These are phyloP conservation scores for Eucalyptus cladocalyx DNA, from an alignment of 345 rosid species.

Conservation along the genomic window DNA sequence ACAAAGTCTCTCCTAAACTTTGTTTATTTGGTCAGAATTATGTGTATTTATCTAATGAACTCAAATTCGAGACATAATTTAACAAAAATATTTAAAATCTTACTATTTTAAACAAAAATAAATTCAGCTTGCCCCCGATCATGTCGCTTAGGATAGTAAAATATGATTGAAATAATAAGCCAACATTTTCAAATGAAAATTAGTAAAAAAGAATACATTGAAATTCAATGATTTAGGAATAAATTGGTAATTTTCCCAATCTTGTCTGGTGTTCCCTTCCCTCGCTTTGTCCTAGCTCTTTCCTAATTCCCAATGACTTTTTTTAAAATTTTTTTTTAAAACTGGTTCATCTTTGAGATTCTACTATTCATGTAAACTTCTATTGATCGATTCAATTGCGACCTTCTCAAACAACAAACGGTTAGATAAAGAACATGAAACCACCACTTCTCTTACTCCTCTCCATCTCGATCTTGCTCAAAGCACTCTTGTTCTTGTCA, in stretches of 20 bases:
- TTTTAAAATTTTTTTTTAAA: background rate
- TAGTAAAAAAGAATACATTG: rapidly evolving
- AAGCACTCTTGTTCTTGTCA: background rate
- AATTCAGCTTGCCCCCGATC: no score
- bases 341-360: background rate
- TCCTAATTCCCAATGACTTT: background rate
- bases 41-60: no score
- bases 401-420: background rate
- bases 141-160: no score
- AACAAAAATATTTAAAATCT: no score
- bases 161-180: no score
- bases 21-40: no score
- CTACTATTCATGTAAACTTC: background rate
- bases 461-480: background rate
- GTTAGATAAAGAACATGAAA: background rate
- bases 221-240: background rate
- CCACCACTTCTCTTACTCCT: background rate
- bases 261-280: background rate
- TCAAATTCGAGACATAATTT: no score
- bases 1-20: no score
- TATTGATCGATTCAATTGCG: background rate
- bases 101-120: rapidly evolving
- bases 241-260: background rate
- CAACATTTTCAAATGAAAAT: no score
- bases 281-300: background rate